Evolutionary conservation across 352 stramenopile genomes (phyloP), one percentile per base, ranked within the genome.

Genomic region (Pythium sp.): DNA sequence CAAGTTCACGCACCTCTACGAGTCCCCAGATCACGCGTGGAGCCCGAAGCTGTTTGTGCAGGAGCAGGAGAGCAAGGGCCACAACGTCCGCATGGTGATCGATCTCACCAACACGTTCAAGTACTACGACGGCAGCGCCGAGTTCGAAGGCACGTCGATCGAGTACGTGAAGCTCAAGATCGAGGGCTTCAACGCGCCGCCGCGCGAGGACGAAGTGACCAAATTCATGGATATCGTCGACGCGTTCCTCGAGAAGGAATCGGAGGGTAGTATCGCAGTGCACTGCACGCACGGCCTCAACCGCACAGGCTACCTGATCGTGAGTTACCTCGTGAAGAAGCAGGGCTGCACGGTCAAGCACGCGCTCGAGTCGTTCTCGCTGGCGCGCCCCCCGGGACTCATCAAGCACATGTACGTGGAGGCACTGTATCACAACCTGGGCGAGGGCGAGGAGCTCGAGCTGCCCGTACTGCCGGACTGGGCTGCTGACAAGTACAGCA

Each of bases 371-470:
- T 82, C 86, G n/a, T 95, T 95, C 62, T 72, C 69, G 6, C 64
- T 71, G 36, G 82, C 87, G 46, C 75, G 87, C 41, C 84, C 83
- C 32, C 87, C 87, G 6, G 87, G 87, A 58, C 65, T 95, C 14
- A 92, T 95, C 72, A 93, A 93, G 69, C 82, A 91, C 71, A 87
- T 91, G 79, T 95, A 93, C 70, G 75, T 95, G 15, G 73, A 92
- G 66, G 83, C 89, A 20, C 76, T 95, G 47, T 91, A 89, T 64
- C 76, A 72, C 38, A 64, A 66, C 22, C 76, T 90, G 30, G 85
- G 79, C 0, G 68, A 64, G 3, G 64, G 64, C 2, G 82, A 85
- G 47, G 54, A 68, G n/a, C 68, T 90, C 15, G 62, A 75, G 58
- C 61, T 93, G 30, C 87, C 87, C 9, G 68, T 75, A 57, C 67